These are phyloP conservation scores for Lophium mytilinum DNA, from an alignment of 495 filamentous ascomycete species.

Conservation along the genomic window DNA sequence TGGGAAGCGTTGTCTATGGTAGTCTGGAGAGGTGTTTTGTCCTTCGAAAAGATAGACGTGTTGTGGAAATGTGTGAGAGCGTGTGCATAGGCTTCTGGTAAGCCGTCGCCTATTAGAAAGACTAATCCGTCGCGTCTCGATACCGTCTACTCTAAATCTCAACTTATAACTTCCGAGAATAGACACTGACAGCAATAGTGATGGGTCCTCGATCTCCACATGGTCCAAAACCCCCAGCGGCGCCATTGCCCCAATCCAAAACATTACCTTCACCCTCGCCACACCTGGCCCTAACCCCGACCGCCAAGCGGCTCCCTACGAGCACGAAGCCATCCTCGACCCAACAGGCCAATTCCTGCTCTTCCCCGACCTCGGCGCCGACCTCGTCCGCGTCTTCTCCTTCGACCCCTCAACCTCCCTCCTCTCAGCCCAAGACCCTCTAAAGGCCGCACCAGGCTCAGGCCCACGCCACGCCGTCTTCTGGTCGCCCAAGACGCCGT, in stretches of 20 bases:
- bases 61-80: too few relatives aligned
- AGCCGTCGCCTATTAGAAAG: too few relatives aligned
- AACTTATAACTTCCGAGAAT: neutral
- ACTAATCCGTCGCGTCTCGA: too few relatives aligned
- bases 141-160: neutral
- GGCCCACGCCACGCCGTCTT: conserved; percentile 36
- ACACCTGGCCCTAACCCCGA: conserved; percentile 21
- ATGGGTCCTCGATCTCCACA: conserved; percentile 13
- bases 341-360: conserved; percentile 35
- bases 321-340: conserved; percentile 33
- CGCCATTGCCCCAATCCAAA: conserved; percentile 20
- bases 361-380: conserved; percentile 35
- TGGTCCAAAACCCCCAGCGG: conserved; percentile 9
- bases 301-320: conserved; percentile 30
- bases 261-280: conserved; percentile 24
- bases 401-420: conserved; percentile 20
- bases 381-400: conserved; percentile 29
- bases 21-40: too few relatives aligned
- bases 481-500: conserved; percentile 17
- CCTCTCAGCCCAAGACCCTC: conserved; percentile 13
- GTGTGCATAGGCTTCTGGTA: too few relatives aligned
- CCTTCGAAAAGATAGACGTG: too few relatives aligned
- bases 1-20: too few relatives aligned
- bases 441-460: conserved; percentile 21
- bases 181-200: conserved; percentile 1